Percentiles rank a stretch among this genome's conserved stretches.
These are phyloP conservation scores for Trypanosoma lewisi DNA, from an alignment of 208 protist species.

Conservation along the genomic window DNA sequence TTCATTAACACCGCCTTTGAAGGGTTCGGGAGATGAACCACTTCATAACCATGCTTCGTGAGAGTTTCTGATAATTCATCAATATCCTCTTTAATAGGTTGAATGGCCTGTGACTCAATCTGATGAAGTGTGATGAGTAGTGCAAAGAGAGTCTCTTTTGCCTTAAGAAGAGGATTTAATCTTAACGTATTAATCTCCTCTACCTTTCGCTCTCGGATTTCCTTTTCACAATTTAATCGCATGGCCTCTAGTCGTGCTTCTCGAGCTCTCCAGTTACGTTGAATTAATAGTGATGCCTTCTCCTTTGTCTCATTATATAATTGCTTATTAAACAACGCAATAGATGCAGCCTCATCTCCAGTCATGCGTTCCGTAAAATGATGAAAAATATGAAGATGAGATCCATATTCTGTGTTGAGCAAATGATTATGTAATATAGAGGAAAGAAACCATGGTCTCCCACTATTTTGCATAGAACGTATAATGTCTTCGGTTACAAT, in stretches of 20 bases:
- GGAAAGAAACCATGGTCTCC: constrained; percentile 72
- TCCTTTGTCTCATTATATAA: constrained; percentile 59
- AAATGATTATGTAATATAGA: constrained; percentile 73
- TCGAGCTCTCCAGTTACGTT: constrained; percentile 73
- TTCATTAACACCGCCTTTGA: constrained; percentile 46
- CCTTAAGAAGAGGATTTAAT: constrained; percentile 61
- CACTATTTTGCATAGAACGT: constrained; percentile 53
- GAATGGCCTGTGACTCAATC: constrained; percentile 40
- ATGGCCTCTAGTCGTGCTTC: constrained; percentile 42
- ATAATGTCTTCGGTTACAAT: constrained; percentile 72
- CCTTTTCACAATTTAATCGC: constrained; percentile 31
- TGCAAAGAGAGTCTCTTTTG: constrained; percentile 58
- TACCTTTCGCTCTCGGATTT: constrained; percentile 62
- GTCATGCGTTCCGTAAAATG: constrained; percentile 52
- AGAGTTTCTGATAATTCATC: constrained; percentile 54
- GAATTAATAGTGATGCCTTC: constrained; percentile 72
- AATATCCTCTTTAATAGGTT: constrained; percentile 37
- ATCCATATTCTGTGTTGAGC: constrained; percentile 79
- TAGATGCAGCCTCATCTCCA: constrained; percentile 66
- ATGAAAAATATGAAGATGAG: constrained; percentile 74
- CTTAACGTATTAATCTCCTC: constrained; percentile 77
- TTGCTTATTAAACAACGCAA: constrained; percentile 65
- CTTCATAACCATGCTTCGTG: constrained; percentile 70
- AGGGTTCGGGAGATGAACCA: constrained; percentile 56
- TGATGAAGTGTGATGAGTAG: constrained; percentile 75